phyloP scores from a whole-genome alignment of 331 rosid species.

The Dryas integrifolia region DNA sequence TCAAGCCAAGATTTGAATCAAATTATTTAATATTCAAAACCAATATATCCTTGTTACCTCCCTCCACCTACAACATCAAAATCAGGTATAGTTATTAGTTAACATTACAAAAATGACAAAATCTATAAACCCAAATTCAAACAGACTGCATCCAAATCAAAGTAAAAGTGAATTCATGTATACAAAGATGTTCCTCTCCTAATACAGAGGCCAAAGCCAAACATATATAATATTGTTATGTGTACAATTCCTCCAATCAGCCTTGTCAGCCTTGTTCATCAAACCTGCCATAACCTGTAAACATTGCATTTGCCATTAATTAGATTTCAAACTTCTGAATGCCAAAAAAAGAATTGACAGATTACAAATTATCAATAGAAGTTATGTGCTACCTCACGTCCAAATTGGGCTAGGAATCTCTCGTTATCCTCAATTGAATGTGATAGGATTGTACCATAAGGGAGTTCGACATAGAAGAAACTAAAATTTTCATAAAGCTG shows the following conservation, averaged over 20 bases:
- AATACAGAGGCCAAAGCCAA: no score
- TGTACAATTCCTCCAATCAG: slow-evolving; percentile 82
- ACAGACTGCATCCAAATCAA: no score
- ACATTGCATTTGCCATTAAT: slow-evolving; percentile 11
- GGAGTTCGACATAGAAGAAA: slow-evolving; percentile 76
- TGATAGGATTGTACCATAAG: slow-evolving; percentile 60
- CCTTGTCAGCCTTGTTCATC: slow-evolving; percentile 81
- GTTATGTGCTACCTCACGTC: slow-evolving; percentile 74
- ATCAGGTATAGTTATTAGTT: no score
- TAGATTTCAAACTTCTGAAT: neutral
- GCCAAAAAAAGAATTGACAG: neutral
- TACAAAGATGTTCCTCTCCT: no score
- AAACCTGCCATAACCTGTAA: slow-evolving; percentile 86
- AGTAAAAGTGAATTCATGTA: no score
- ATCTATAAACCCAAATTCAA: no score
- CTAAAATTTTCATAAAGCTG: slow-evolving; percentile 60
- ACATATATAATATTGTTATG: slow-evolving; percentile 31
- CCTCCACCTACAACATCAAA: no score
- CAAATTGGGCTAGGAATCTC: slow-evolving; percentile 85
- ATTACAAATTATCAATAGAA: neutral
- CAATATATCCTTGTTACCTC: no score
- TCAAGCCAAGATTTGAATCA: no score
- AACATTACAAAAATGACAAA: no score
- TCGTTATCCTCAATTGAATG: slow-evolving; percentile 69
- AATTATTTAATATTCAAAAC: no score